phyloP scores from a whole-genome alignment of 768 basidiomycete species.

The Rhizopogon salebrosus region DNA sequence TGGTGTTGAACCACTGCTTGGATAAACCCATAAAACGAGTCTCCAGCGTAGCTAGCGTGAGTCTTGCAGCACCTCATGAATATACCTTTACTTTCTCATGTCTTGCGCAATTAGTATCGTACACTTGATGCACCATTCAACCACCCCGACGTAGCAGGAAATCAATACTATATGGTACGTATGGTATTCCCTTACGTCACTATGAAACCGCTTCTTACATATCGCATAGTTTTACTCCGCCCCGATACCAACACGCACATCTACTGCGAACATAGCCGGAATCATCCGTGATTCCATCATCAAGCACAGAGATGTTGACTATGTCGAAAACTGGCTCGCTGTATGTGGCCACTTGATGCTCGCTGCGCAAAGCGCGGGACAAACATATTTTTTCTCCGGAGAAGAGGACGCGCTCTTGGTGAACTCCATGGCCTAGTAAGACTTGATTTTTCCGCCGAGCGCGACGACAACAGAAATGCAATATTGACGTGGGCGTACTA shows the following conservation, averaged over 20 bases:
- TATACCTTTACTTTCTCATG: not conserved
- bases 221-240: constrained; percentile 7
- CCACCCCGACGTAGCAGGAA: constrained; percentile 11
- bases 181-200: not conserved
- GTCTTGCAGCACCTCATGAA: not conserved
- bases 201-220: not conserved
- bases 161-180: constrained; percentile 16
- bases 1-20: constrained; percentile 13
- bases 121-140: constrained; percentile 10
- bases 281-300: constrained; percentile 13
- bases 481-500: not conserved
- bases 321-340: constrained; percentile 13
- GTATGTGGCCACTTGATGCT: constrained; percentile 15
- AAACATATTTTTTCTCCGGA: constrained; percentile 7
- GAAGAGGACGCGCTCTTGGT: constrained; percentile 7
- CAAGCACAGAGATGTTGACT: constrained; percentile 8
- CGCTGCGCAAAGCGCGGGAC: constrained; percentile 8
- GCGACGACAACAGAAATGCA: not conserved
- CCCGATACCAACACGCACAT: constrained; percentile 7
- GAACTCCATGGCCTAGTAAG: constrained; percentile 18
- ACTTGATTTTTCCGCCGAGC: not conserved
- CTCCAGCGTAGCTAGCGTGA: constrained; percentile 25
- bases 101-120: constrained; percentile 11
- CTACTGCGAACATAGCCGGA: constrained; percentile 9
- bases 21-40: constrained; percentile 11